Evolutionary conservation across 345 rosid species (phyloP).

Genomic region (Eutrema japonicum): DNA sequence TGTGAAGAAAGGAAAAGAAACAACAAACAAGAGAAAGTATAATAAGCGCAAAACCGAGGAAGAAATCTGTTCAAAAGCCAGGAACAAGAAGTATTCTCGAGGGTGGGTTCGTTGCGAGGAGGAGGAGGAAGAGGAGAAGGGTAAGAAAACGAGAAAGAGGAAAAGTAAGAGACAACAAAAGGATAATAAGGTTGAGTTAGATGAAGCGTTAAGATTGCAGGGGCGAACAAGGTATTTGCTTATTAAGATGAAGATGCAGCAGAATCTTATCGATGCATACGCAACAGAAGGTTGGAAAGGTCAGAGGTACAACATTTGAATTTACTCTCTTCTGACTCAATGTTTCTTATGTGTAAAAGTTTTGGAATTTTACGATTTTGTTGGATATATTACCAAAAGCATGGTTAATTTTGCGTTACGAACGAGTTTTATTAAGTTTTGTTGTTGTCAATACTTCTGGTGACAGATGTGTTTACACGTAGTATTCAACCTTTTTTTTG

Average conservation of each 20-base stretch:
- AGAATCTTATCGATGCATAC: constrained; percentile 97
- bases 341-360: background rate
- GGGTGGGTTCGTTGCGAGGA: constrained; percentile 20
- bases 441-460: constrained; percentile 12
- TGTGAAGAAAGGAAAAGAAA: constrained; percentile 28
- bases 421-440: background rate
- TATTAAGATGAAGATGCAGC: constrained; percentile 93
- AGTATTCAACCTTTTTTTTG: background rate
- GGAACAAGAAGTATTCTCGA: constrained; percentile 21
- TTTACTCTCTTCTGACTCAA: constrained; percentile 13
- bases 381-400: constrained; percentile 31
- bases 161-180: constrained; percentile 57
- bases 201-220: constrained; percentile 83
- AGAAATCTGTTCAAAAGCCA: constrained; percentile 12
- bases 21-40: constrained; percentile 25
- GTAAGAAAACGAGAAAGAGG: constrained; percentile 52
- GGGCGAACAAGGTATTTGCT: constrained; percentile 86
- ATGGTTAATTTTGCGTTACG: constrained; percentile 11
- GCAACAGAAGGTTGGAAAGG: constrained; percentile 99
- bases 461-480: background rate
- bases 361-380: background rate
- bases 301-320: constrained; percentile 69
- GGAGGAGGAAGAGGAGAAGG: constrained; percentile 48
- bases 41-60: constrained; percentile 31
- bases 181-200: constrained; percentile 57